These are phyloP conservation scores for Trichocomaceae sp. DNA, from an alignment of 2,329 filamentous ascomycete genomes.

Conservation along the genomic window DNA sequence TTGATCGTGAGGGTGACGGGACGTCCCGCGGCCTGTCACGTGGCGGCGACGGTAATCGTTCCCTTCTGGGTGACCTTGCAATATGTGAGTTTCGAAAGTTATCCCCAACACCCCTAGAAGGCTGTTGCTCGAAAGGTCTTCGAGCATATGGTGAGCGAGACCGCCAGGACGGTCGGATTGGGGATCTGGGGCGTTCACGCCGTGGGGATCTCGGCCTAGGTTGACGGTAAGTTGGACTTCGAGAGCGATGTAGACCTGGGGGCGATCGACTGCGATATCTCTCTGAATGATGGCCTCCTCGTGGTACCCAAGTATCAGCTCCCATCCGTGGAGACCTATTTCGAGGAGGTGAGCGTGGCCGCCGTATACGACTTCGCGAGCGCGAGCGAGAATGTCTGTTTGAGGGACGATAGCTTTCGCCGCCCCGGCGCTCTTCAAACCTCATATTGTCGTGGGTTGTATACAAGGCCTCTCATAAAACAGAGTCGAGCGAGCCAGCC, in stretches of 20 bases:
- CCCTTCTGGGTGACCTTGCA: constrained; percentile 28
- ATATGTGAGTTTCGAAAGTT: constrained; percentile 29
- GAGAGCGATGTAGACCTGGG: constrained; percentile 33
- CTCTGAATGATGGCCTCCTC: constrained; percentile 26
- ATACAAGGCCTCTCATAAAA: background rate
- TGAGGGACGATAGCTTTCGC: constrained; percentile 39
- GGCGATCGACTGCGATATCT: constrained; percentile 40
- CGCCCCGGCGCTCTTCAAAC: constrained; percentile 37
- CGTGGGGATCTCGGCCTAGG: constrained; percentile 36
- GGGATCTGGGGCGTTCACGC: constrained; percentile 34
- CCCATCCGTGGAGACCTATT: constrained; percentile 30
- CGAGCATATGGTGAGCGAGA: constrained; percentile 35
- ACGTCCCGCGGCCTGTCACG: constrained; percentile 1
- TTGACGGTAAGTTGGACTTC: constrained; percentile 33
- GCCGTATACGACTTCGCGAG: constrained; percentile 31
- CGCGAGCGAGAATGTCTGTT: constrained; percentile 27
- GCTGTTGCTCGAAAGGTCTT: constrained; percentile 25
- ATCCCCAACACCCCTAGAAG: constrained; percentile 32
- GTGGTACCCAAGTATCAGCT: constrained; percentile 39
- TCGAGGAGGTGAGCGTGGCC: constrained; percentile 26
- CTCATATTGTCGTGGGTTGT: constrained; percentile 16
- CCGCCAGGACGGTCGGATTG: constrained; percentile 29
- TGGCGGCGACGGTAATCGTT: constrained; percentile 23
- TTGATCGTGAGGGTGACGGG: constrained; percentile 1
- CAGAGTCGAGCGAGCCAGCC: background rate